Evolutionary conservation across 768 basidiomycete species (phyloP).

Genomic region (Suillus subluteus): DNA sequence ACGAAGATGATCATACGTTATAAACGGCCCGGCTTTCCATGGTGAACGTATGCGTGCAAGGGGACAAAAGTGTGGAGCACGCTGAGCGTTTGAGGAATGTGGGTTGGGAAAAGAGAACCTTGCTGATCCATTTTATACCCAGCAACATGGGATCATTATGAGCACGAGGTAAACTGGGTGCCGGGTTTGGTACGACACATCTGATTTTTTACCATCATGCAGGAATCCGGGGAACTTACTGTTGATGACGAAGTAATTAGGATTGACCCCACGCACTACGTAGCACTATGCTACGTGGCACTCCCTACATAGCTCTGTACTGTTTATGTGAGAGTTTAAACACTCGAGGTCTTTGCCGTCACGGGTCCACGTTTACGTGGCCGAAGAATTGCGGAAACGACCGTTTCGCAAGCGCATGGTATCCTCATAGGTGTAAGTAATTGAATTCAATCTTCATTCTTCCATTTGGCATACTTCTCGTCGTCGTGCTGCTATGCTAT

Average conservation of each 20-base stretch:
- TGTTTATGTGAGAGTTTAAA: neutral
- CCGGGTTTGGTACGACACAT: neutral
- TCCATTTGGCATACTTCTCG: neutral
- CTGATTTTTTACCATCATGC: neutral
- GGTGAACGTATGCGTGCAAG: neutral
- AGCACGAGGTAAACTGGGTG: neutral
- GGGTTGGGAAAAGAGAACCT: neutral
- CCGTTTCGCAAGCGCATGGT: neutral
- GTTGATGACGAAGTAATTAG: neutral
- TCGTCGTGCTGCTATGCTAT: neutral
- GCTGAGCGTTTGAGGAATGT: neutral
- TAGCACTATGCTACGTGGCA: neutral
- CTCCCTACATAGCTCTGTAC: neutral
- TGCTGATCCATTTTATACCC: neutral
- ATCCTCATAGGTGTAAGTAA: neutral
- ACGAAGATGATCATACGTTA: constrained; percentile 18
- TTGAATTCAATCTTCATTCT: neutral
- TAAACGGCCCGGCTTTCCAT: constrained; percentile 9
- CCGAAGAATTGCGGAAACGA: neutral
- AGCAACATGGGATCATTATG: neutral
- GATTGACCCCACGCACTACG: neutral
- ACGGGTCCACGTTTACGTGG: neutral
- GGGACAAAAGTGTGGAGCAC: constrained; percentile 6
- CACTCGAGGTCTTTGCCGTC: too few species aligned
- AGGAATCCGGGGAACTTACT: neutral